phyloP scores from a whole-genome alignment of 2,329 filamentous ascomycete species.

The Neonectria magnoliae region DNA sequence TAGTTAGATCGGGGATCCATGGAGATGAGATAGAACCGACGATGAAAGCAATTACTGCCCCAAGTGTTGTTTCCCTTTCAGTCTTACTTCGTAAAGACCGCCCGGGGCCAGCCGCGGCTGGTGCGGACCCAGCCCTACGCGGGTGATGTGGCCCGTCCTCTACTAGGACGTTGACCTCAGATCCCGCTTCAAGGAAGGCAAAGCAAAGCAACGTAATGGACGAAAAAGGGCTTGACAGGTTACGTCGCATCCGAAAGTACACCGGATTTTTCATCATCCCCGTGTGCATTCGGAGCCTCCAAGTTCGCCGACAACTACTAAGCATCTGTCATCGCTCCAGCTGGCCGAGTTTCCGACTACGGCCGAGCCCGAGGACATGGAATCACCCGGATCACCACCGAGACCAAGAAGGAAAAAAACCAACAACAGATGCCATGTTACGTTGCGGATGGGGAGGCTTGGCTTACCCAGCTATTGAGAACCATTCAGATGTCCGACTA shows the following conservation, averaged over 20 bases:
- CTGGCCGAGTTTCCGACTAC: neutral
- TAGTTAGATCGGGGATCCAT: neutral
- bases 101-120: conserved; percentile 23
- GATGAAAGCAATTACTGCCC: neutral
- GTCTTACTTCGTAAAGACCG: conserved; percentile 2
- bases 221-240: neutral
- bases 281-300: neutral
- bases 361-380: neutral
- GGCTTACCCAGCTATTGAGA: conserved; percentile 10
- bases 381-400: conserved; percentile 4
- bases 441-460: conserved; percentile 23
- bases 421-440: conserved; percentile 23
- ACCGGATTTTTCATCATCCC: neutral
- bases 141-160: conserved; percentile 9
- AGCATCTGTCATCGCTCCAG: neutral
- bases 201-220: neutral
- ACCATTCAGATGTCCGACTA: too few relatives aligned
- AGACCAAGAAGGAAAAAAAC: neutral
- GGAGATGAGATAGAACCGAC: neutral
- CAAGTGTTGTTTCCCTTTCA: neutral
- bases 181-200: neutral
- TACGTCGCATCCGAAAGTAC: neutral
- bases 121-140: conserved; percentile 24
- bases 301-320: neutral
- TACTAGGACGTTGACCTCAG: neutral